Percentiles rank a stretch among this genome's conserved stretches.
Evolutionary conservation across 2,329 filamentous ascomycete genomes (phyloP).

Genomic region (Cercospora brassicicola): DNA sequence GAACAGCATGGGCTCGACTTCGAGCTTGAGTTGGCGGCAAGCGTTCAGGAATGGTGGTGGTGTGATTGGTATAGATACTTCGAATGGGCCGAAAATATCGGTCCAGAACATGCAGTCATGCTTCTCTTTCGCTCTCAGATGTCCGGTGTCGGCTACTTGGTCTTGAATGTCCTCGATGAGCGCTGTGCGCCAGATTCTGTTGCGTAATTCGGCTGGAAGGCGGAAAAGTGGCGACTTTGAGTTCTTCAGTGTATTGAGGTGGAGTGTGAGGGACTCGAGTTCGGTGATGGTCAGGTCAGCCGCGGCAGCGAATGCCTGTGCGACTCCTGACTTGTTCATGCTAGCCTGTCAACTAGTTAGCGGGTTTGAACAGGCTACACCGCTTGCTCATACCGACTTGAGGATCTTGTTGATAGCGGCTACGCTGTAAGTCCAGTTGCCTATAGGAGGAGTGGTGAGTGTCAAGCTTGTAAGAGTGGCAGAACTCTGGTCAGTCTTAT

Average conservation of each 20-base stretch:
- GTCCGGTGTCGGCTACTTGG: neutral
- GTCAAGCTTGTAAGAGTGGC: no score
- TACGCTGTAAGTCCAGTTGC: no score
- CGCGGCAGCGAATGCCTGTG: neutral
- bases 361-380: no score
- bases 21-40: neutral
- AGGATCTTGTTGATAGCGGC: no score
- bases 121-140: neutral
- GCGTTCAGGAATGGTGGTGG: neutral
- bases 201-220: conserved; percentile 4
- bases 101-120: no score
- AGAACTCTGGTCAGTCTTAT: no score
- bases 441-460: no score
- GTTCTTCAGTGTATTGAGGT: neutral
- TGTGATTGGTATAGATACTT: neutral
- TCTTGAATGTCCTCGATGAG: conserved; percentile 4
- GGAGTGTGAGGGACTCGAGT: neutral
- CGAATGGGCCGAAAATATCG: no score
- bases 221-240: neutral
- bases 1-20: neutral
- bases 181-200: conserved; percentile 3
- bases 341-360: no score
- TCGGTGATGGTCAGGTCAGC: neutral
- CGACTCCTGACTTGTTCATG: no score
- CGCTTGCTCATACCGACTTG: no score